Conservation (phyloP, 768 basidiomycete species). For the Amanita polypyramis region DNA sequence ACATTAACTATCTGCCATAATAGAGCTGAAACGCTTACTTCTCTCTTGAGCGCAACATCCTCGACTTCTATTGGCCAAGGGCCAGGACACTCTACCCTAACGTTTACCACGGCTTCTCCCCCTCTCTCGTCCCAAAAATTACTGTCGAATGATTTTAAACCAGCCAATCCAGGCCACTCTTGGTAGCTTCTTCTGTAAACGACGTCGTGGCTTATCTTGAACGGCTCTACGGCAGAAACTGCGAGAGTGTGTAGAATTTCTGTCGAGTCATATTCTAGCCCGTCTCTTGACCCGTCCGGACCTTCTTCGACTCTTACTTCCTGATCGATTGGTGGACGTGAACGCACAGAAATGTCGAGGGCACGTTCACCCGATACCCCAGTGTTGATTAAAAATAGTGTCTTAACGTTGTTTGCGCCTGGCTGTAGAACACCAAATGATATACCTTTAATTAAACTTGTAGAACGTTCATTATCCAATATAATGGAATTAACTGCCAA, state of each 20-base stretch:
- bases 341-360: constrained; percentile 75
- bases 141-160: constrained; percentile 43
- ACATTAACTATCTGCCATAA: background rate
- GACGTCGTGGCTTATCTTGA: constrained; percentile 44
- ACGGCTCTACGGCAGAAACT: constrained; percentile 56
- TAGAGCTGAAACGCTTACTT: constrained; percentile 26
- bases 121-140: constrained; percentile 41
- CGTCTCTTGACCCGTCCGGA: constrained; percentile 13
- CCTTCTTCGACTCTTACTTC: constrained; percentile 12
- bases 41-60: constrained; percentile 31
- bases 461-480: constrained; percentile 53
- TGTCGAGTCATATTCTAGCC: constrained; percentile 18
- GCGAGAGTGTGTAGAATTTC: constrained; percentile 61
- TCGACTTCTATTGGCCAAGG: constrained; percentile 49
- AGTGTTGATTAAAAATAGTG: constrained; percentile 48
- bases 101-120: constrained; percentile 47
- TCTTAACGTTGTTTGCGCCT: constrained; percentile 47
- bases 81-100: constrained; percentile 41
- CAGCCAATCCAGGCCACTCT: constrained; percentile 35
- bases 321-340: constrained; percentile 24
- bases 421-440: constrained; percentile 53
- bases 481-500: constrained; percentile 49
- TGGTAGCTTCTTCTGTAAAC: constrained; percentile 37
- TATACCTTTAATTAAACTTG: constrained; percentile 66
- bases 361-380: constrained; percentile 62